These are phyloP conservation scores for Lunularia cruciata DNA, from an alignment of 225 moss, liverwort and hornwort species.

Conservation along the genomic window DNA sequence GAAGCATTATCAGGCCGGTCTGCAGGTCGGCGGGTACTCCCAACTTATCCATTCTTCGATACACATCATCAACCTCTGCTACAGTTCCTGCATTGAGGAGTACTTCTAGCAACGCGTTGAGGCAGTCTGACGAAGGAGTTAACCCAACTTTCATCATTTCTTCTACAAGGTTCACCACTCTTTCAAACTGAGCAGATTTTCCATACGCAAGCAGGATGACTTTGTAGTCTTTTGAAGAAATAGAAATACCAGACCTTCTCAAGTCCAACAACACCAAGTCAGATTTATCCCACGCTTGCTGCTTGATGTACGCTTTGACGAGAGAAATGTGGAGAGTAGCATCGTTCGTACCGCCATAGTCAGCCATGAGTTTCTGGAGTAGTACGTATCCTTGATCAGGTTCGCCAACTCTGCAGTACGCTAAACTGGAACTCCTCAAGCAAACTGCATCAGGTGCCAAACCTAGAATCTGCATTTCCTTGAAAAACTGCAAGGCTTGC, in stretches of 20 bases:
- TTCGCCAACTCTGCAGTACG: constrained; percentile 37
- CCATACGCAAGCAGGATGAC: constrained; percentile 39
- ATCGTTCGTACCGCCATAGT: constrained; percentile 29
- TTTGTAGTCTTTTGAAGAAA: constrained; percentile 37
- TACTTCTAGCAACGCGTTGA: constrained; percentile 25
- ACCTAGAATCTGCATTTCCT: constrained; percentile 35
- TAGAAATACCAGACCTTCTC: constrained; percentile 7
- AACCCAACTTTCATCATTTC: constrained; percentile 38
- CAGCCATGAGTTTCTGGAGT: constrained; percentile 25
- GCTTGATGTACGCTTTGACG: constrained; percentile 38
- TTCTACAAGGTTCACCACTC: constrained; percentile 27
- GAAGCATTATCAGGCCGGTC: constrained; percentile 34
- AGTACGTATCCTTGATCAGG: constrained; percentile 34
- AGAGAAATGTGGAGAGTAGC: constrained; percentile 36
- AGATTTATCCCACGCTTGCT: constrained; percentile 34
- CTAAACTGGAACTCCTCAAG: constrained; percentile 40
- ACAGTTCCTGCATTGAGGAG: constrained; percentile 32
- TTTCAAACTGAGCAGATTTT: constrained; percentile 34
- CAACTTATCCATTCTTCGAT: constrained; percentile 25
- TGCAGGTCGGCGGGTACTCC: constrained; percentile 39
- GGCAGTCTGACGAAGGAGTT: constrained; percentile 19
- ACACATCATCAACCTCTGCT: constrained; percentile 33
- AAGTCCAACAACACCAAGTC: constrained; percentile 24
- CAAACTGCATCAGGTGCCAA: constrained; percentile 37
- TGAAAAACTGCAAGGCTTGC: constrained; percentile 24